Evolutionary conservation across 768 basidiomycete genomes (phyloP), one percentile per base, ranked within the genome.

Genomic region (Kwoniella sp.): DNA sequence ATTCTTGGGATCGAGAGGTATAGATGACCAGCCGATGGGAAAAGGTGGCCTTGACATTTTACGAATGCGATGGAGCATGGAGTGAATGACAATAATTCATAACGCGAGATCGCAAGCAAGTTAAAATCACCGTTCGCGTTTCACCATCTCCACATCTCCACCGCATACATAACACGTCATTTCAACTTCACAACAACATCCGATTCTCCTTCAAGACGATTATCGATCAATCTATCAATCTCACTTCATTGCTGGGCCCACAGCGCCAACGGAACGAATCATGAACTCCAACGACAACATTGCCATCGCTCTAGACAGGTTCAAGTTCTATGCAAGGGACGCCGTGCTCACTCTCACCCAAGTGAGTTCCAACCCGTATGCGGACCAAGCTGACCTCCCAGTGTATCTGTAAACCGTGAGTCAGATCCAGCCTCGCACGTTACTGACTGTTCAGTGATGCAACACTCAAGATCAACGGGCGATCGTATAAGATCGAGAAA

Each of bases 391-490:
- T 69, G 69, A 60, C 67, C 55, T 23, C 52, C 45, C 38, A 75
- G 69, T 78, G 74, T 55, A 65, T 78, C 25, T 78, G 77, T 67
- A 72, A 73, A 64, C 79, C 79, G 75, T 77, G 56, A 71, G 73
- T 69, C 4, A 47, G 26, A 79, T 91, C 41, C 92, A 89, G 82
- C 38, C 77, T 86, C 72, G 13, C 22, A 15, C 13, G 5, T 17
- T 9, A 50, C 48, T 58, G 37, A 29, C 52, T 29, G n/a, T 54
- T 29, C 47, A 77, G 75, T 30, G 76, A 91, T 50, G 89, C 92
- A 17, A 92, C 88, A 65, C 85, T 97, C 65, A 96, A 98, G 83
- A 93, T 99, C 67, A 96, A 95, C 72, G 95, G 95, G 38, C 86
- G 95, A 71, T 91, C 92, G 45, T 98, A 93, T 82, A 89, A 91